A percentile compares a stretch with the other conserved stretches of the same genome.
These are phyloP conservation scores for Backusella australiensis DNA, from an alignment of 192 early-diverging fungal genomes.

Conservation along the genomic window DNA sequence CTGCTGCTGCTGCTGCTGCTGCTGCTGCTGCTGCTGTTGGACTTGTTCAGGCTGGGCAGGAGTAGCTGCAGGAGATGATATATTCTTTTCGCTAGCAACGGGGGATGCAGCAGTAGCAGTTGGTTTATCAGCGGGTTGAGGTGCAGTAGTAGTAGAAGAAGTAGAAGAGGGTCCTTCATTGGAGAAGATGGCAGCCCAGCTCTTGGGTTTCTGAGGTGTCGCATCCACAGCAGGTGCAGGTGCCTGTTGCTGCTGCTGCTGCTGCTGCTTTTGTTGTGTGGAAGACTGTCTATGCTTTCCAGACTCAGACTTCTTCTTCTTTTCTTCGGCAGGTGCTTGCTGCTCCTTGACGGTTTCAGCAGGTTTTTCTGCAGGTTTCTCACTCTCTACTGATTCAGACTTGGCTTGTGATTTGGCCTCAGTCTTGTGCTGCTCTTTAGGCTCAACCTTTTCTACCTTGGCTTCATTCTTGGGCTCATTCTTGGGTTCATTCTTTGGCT, in stretches of 20 bases:
- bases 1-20: conserved; percentile 40
- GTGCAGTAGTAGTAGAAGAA: neutral
- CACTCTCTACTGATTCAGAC: conserved; percentile 24
- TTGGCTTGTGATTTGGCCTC: conserved; percentile 12
- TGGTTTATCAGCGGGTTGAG: neutral
- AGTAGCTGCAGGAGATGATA: conserved; percentile 40
- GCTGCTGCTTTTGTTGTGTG: neutral
- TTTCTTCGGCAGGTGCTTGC: conserved; percentile 9
- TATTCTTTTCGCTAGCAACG: conserved; percentile 27
- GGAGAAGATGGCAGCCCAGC: neutral
- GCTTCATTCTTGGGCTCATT: neutral
- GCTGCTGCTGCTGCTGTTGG: conserved; percentile 16
- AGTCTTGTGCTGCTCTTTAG: conserved; percentile 14
- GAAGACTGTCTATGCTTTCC: neutral
- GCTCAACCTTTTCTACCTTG: conserved; percentile 13
- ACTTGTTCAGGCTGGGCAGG: conserved; percentile 11
- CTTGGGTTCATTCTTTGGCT: neutral
- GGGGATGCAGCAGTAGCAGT: neutral
- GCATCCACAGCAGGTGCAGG: neutral
- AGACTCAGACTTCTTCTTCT: conserved; percentile 4
- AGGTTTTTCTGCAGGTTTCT: conserved; percentile 1
- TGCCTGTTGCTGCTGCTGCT: neutral
- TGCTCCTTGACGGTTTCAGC: conserved; percentile 14
- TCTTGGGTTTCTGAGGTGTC: neutral
- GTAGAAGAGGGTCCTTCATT: neutral